These are phyloP conservation scores for Papilionanthe hybrid DNA, from an alignment of 116 monocot species.

Conservation along the genomic window DNA sequence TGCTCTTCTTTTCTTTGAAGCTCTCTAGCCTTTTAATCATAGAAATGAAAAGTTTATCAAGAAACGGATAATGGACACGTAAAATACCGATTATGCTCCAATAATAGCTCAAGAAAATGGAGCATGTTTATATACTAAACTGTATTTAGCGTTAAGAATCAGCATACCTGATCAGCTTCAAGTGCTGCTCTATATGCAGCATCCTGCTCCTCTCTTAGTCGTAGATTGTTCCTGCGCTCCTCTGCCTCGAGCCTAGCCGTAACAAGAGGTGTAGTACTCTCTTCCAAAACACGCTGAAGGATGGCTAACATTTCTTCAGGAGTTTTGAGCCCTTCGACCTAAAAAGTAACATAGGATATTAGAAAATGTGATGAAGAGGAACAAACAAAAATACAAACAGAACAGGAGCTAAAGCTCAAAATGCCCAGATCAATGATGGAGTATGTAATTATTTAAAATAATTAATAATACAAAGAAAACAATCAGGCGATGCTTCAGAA, in stretches of 20 bases:
- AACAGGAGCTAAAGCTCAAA: not conserved
- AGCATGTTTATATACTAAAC: not conserved
- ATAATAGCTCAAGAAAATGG: not conserved
- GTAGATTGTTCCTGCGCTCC: constrained; percentile 70
- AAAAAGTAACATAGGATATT: not conserved
- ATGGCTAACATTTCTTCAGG: constrained; percentile 76
- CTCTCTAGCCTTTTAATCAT: constrained; percentile 68
- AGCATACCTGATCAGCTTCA: constrained; percentile 79
- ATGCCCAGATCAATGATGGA: not conserved
- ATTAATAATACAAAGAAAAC: not conserved
- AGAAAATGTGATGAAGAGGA: not conserved
- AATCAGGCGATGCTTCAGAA: not conserved
- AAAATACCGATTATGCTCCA: not conserved
- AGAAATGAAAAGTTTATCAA: not conserved
- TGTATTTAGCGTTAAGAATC: not conserved
- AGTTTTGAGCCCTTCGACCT: constrained; percentile 81
- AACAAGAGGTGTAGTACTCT: constrained; percentile 48
- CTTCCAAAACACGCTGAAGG: constrained; percentile 75
- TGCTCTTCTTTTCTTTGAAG: constrained; percentile 69
- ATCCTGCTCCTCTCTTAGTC: constrained; percentile 88
- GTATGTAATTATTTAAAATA: not conserved
- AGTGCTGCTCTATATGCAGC: constrained; percentile 82
- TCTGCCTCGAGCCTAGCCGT: constrained; percentile 79
- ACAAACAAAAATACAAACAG: not conserved
- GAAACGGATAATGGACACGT: not conserved